These are phyloP conservation scores for Plantago rigida DNA, from an alignment of 305 asterid genomes.

Conservation along the genomic window DNA sequence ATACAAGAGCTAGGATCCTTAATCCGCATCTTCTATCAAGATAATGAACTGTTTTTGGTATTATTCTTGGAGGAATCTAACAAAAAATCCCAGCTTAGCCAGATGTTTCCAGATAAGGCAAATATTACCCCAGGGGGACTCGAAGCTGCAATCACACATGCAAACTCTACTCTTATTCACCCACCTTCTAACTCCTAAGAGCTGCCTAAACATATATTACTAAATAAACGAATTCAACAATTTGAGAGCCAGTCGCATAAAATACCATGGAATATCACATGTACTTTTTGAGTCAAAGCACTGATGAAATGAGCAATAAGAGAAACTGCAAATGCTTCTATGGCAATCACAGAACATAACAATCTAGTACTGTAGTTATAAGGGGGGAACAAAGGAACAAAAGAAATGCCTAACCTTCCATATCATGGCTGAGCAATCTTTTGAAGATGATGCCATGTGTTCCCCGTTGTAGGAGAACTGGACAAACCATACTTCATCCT, in stretches of 20 bases:
- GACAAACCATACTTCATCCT: conserved; percentile 87
- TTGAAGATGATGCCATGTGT: conserved; percentile 80
- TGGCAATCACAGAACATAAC: conserved; percentile 21
- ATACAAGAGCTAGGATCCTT: conserved; percentile 12
- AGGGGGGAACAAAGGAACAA: conserved; percentile 17
- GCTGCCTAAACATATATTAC: background rate
- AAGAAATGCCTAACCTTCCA: conserved; percentile 61
- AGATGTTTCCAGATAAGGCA: background rate
- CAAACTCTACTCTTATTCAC: too few species aligned
- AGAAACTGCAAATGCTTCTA: background rate
- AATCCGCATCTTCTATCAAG: conserved; percentile 14
- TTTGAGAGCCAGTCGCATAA: too few species aligned
- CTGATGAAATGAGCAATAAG: too few species aligned
- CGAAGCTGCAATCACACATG: too few species aligned
- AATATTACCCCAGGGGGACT: too few species aligned
- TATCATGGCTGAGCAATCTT: conserved; percentile 82
- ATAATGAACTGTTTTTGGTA: conserved; percentile 6
- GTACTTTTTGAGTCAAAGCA: too few species aligned
- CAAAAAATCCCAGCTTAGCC: conserved; percentile 6
- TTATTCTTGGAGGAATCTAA: background rate
- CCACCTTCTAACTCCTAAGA: too few species aligned
- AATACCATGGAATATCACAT: too few species aligned
- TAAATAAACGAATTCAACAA: background rate
- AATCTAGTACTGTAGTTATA: conserved; percentile 11
- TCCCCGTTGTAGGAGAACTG: conserved; percentile 83